Evolutionary conservation across 331 rosid genomes (phyloP).

Genomic region (Acacia pycnantha): DNA sequence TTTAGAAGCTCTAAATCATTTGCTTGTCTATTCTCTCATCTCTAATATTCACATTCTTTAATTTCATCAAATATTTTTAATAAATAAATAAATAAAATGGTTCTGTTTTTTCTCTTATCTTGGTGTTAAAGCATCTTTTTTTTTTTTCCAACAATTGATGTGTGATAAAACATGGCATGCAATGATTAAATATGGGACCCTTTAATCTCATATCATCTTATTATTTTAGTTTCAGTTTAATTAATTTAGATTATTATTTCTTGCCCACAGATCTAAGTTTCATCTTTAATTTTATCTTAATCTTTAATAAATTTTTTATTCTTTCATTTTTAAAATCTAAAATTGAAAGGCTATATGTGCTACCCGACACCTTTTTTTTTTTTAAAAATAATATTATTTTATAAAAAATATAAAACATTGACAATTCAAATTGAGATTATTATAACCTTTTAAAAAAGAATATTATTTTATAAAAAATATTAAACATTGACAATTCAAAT

Average conservation of each 20-base stretch:
- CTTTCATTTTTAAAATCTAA: not conserved
- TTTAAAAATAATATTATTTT: not conserved
- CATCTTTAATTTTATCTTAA: not conserved
- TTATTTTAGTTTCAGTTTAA: slow-evolving; percentile 23
- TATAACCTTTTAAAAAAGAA: no score
- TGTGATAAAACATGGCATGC: slow-evolving; percentile 52
- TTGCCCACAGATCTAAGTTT: not conserved
- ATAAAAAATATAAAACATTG: not conserved
- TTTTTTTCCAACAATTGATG: slow-evolving; percentile 43
- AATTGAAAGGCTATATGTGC: not conserved
- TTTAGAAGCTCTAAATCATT: slow-evolving; percentile 74
- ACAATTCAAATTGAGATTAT: no score
- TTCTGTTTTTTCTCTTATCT: slow-evolving; percentile 38
- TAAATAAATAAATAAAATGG: slow-evolving; percentile 23
- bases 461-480: no score
- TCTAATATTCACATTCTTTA: not conserved
- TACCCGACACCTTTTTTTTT: not conserved
- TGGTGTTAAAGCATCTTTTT: slow-evolving; percentile 48
- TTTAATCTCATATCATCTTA: slow-evolving; percentile 36
- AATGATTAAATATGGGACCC: slow-evolving; percentile 68
- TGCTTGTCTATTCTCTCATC: slow-evolving; percentile 43
- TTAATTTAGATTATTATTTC: not conserved
- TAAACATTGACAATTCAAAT: no score
- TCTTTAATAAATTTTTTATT: not conserved
- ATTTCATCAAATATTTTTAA: not conserved